Evolutionary conservation across 352 stramenopile genomes (phyloP), one percentile per base, ranked within the genome.

Genomic region (Globisporangium nagaii): DNA sequence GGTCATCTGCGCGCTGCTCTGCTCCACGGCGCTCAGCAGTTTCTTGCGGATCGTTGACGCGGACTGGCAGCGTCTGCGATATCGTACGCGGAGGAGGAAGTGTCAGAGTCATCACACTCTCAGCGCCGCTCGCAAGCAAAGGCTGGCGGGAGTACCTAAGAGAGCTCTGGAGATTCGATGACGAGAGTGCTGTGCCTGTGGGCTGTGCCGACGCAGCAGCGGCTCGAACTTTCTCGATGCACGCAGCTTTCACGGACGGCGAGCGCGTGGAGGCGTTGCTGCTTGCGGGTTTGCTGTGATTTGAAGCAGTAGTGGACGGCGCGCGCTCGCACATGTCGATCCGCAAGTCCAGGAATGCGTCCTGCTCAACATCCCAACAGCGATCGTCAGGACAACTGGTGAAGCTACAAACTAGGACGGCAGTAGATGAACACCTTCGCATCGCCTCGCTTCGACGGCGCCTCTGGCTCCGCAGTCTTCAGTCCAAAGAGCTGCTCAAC

Each of bases 21-120:
- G 71, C 32, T 87, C 75, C 22, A 86, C 68, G 1, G 75, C 78
- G 32, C 70, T 51, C 3, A 79, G 67, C 35, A 90, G 70, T n/a
- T 84, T 83, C 49, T 84, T 85, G 17, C 80, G 71, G 11, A 90
- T 68, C 31, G 65, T 68, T 11, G 80, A 88, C 2, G 80, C 80
- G 0, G 80, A 90, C 36, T 83, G 72, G 36, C 78, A 89, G 20
- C 80, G 68, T 46, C 80, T 88, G 17, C 6, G 20, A n/a, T 22
- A 49, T n/a, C 53, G 46, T 48, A n/a, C 24, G 12, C 19, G 19
- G 1, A 52, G 10, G 30, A 20, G 12, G 17, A 34, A 30, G 10
- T 20, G 7, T 12, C 11, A 32, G 17, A 36, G 3, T 34, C 10
- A 10, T 27, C 20, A 37, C 6, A 11, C 7, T n/a, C n/a, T 7